Percentiles rank a stretch among this genome's conserved stretches.
Conservation (phyloP, 352 stramenopile genomes). For the Globisporangium emineosum region DNA sequence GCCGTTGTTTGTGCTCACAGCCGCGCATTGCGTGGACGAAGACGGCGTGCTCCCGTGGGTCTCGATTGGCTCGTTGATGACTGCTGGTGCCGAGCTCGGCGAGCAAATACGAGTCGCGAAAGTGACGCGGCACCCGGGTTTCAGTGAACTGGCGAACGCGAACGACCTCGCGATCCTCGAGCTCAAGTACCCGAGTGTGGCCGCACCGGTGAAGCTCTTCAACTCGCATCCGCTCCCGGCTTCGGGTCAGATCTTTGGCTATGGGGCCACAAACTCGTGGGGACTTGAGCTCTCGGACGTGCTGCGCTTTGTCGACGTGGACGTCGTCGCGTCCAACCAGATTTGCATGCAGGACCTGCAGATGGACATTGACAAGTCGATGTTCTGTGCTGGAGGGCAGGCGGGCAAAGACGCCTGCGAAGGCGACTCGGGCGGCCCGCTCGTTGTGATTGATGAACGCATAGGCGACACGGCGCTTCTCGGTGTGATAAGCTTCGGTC, state of each 20-base stretch:
- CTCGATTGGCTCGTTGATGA: conserved; percentile 23
- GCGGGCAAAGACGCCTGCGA: conserved; percentile 21
- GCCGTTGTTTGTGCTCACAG: conserved; percentile 13
- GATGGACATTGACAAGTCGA: conserved; percentile 15
- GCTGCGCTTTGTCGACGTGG: conserved; percentile 16
- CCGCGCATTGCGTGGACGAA: conserved; percentile 11
- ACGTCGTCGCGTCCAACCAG: conserved; percentile 12
- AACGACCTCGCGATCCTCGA: conserved; percentile 26
- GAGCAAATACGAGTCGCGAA: conserved; percentile 28
- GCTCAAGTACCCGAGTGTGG: conserved; percentile 21
- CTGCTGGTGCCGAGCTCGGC: conserved; percentile 13
- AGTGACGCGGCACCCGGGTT: conserved; percentile 24
- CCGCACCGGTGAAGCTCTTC: conserved; percentile 19
- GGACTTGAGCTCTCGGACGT: conserved; percentile 17
- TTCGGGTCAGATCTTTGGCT: conserved; percentile 15
- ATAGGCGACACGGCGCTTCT: conserved; percentile 11
- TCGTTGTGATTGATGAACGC: conserved; percentile 16
- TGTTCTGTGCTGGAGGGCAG: conserved; percentile 23
- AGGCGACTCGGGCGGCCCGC: conserved; percentile 23
- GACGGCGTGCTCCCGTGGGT: conserved; percentile 22
- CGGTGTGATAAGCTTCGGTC: conserved; percentile 21
- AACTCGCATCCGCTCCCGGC: conserved; percentile 14
- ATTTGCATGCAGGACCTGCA: conserved; percentile 14
- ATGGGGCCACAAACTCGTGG: conserved; percentile 8
- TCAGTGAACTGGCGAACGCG: conserved; percentile 3